Evolutionary conservation across 306 rosid species (phyloP).

Genomic region (Cicer bijugum): DNA sequence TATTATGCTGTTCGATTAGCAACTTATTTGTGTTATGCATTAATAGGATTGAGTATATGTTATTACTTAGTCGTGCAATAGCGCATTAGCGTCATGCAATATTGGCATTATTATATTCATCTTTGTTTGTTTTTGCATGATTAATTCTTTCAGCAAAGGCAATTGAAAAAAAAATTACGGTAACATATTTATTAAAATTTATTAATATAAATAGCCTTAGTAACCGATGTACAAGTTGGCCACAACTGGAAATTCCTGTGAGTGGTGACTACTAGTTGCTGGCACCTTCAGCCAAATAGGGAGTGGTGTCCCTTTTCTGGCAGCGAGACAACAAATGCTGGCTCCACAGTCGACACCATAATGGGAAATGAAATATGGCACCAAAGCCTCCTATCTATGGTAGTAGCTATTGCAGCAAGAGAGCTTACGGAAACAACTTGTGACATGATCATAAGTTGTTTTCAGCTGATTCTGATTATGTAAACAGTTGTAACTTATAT

Average conservation of each 20-base stretch:
- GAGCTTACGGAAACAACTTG: no score
- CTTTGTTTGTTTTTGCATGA: background rate
- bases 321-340: background rate
- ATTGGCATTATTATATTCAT: background rate
- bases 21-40: background rate
- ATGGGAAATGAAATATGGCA: background rate
- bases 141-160: background rate
- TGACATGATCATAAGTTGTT: no score
- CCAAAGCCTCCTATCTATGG: background rate
- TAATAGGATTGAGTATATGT: background rate
- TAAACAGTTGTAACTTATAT: no score
- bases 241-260: background rate
- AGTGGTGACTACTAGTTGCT: background rate
- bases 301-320: background rate
- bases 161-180: background rate
- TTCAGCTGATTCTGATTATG: no score
- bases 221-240: background rate
- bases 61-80: background rate
- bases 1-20: background rate
- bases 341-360: background rate
- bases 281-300: background rate
- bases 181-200: background rate
- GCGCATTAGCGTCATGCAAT: background rate
- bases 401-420: background rate
- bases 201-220: slow-evolving; percentile 36